Base-by-base conservation (phyloP, 176 grass and related monocot genomes). In the Hsuehochloa calcarea region DNA sequence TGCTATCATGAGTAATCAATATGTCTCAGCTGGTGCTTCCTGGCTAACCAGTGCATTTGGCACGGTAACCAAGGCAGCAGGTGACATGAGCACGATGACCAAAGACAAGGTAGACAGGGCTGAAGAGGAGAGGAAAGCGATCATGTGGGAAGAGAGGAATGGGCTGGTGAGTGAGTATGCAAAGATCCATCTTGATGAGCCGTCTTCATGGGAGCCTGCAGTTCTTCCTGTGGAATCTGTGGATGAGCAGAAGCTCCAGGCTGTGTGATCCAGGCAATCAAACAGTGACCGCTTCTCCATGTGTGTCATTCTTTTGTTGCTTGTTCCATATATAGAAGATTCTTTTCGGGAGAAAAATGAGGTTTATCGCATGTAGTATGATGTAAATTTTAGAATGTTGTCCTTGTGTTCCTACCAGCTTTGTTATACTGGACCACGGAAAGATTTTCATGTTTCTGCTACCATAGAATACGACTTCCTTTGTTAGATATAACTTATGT, bases 21-120 rank as follows among this genome's bases (percentile, higher is more conserved):
- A 99, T 31, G 96, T 99, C 35, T 95, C 96, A 13, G 88, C 88
- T 55, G 93, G 96, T 19, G 91, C 96, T 14, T 99, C 91, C 7
- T 99, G 96, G 96, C 63, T 99, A 25, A 90, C 83, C 16, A 96
- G 81, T 35, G 88, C 93, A 66, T 87, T 99, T 25, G 80, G 91
- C 34, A 89, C 87, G 81, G 96, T 99, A 59, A 72, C 84, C 20
- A 99, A 96, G 62, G 93, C 96, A 35, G 91, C 96, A 12, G 88
- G 86, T 5, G 96, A 96, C 77, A 89, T 99, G 84, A 91, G 81
- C 86, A 79, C 90, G 0, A 85, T 94, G 91, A 89, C 96, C 23
- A 96, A 90, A 82, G 93, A 96, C 44, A 99, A 99, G 84, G 91
- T 96, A 10, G 96, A 91, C 75, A 91, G 68, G 81, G 91, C 90